Base-by-base conservation (phyloP, 345 rosid genomes). In the Citropsis articulata region DNA sequence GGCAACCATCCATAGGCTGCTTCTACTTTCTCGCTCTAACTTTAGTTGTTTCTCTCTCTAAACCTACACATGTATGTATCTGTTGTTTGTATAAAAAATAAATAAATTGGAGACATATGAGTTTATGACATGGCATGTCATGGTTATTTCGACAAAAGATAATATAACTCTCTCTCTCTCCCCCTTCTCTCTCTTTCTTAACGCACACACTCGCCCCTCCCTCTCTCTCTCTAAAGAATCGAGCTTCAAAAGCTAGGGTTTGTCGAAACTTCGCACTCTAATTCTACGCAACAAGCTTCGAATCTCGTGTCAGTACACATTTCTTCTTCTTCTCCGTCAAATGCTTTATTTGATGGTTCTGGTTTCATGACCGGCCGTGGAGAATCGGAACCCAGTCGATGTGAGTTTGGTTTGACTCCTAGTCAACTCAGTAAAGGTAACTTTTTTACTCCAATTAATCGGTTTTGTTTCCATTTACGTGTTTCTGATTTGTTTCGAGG, bases 201-300 rank as follows among this genome's bases (percentile, higher is more conserved):
- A 18, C 66, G 22, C 80, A 53, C 57, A 18, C 57, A 18, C 22
- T 16, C 7, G 0, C 57, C 50, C 4, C 56, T 16, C 76, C 72
- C 85, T 81, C 85, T 83, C 85, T 77, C 89, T 83, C 85, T 77
- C 89, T 83, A 75, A 82, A 76, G 78, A 86, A 87, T 75, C 90
- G 87, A 82, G 73, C 69, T 63, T 42, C 74, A 13, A 63, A 67
- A 69, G 77, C 83, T 89, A 92, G 94, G 97, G 94, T 84, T 89
- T 88, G 57, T 48, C 38, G 14, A 79, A 84, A 79, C 66, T 83
- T 86, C 94, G 88, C 91, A 83, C 86, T 88, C 89, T 74, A 87
- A 87, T 88, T 87, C 65, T 81, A 59, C 86, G 28, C 85, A 40
- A 48, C 69, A 21, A 66, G 28, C 59, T 42, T 42, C 78, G 84